These are phyloP conservation scores for Kwoniella dendrophila DNA, from an alignment of 768 basidiomycete genomes.

Conservation along the genomic window DNA sequence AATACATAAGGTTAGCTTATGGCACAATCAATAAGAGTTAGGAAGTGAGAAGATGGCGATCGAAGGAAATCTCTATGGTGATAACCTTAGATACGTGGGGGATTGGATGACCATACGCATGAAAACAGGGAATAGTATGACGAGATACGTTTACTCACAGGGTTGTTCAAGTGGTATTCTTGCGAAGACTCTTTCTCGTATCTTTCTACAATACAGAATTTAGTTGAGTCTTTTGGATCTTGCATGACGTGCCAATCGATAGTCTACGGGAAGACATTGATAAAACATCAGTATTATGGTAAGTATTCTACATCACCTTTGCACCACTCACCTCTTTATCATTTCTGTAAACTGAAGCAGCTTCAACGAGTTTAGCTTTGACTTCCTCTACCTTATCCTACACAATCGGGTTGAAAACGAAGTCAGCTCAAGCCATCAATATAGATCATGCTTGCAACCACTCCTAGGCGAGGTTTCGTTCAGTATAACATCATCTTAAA, in stretches of 20 bases:
- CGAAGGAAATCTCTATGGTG: too few relatives aligned
- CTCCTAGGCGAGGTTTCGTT: background rate
- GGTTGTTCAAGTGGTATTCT: slow-evolving; percentile 54
- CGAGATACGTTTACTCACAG: slow-evolving; percentile 29
- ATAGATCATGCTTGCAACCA: background rate
- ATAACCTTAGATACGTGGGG: too few relatives aligned
- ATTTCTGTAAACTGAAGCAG: slow-evolving; percentile 53
- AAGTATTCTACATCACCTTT: background rate
- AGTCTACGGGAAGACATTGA: slow-evolving; percentile 34
- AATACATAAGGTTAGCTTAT: background rate
- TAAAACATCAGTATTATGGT: background rate
- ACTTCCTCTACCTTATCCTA: slow-evolving; percentile 53
- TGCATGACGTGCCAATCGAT: slow-evolving; percentile 57
- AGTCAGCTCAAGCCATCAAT: background rate
- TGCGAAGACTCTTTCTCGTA: slow-evolving; percentile 56
- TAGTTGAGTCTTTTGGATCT: slow-evolving; percentile 55
- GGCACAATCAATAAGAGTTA: background rate
- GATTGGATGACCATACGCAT: background rate
- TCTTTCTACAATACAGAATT: slow-evolving; percentile 57
- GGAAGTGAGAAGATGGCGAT: too few relatives aligned
- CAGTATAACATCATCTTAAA: background rate
- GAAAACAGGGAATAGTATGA: background rate
- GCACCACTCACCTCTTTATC: slow-evolving; percentile 50
- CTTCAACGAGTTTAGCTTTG: slow-evolving; percentile 55
- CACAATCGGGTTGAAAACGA: background rate